Conservation (phyloP, 78 protist species). For the Dictyostelium purpureum region DNA sequence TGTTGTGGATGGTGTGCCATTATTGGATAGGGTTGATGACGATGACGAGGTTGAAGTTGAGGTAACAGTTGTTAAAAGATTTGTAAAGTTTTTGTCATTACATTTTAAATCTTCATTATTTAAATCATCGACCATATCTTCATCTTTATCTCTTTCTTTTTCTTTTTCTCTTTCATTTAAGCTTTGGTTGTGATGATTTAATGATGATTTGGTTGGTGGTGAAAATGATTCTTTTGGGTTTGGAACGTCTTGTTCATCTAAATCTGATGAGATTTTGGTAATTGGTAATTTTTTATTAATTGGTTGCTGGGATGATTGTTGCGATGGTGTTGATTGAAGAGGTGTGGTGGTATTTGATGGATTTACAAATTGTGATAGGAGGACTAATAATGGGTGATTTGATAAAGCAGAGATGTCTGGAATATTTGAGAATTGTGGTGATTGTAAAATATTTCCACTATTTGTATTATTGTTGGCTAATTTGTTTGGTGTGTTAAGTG, state of each 20-base stretch:
- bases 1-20: background rate
- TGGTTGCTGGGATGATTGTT: background rate
- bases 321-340: background rate
- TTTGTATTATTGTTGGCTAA: background rate
- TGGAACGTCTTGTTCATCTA: conserved; percentile 3
- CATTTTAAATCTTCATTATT: too few relatives aligned
- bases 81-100: too few relatives aligned
- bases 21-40: background rate
- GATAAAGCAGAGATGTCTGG: conserved; percentile 20
- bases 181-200: too few relatives aligned
- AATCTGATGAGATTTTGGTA: background rate
- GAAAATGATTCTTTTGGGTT: background rate
- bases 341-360: background rate
- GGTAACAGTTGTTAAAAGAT: too few relatives aligned
- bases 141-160: background rate
- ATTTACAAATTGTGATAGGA: conserved; percentile 3
- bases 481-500: too few relatives aligned
- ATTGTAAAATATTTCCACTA: background rate
- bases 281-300: background rate
- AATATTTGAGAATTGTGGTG: background rate
- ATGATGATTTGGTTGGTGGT: background rate
- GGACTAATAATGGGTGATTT: conserved; percentile 8
- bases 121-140: too few relatives aligned
- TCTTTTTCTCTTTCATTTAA: background rate
- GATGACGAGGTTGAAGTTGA: background rate